Base-by-base conservation (phyloP, 139 green algal species). In the Tetradesmus obliquus region DNA sequence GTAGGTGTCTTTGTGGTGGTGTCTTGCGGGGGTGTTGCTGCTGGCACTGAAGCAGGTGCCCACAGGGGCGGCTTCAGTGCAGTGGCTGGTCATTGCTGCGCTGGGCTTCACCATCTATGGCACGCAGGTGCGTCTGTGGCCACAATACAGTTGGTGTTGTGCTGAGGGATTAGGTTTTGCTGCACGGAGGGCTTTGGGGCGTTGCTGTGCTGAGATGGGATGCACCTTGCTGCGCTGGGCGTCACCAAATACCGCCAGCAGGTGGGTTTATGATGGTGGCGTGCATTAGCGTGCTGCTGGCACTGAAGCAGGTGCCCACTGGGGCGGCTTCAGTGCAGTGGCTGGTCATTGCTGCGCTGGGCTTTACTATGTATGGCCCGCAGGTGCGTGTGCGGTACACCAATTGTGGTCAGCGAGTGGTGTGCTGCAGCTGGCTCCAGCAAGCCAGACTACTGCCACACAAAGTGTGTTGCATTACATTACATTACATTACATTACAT, bases 61-160 rank as follows among this genome's bases (percentile, higher is more conserved):
- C 6, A 53, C 90, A 5, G 82, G 58, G 1, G 87, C 82, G 53
- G 79, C 90, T 55, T 91, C 79, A 58, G 22, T 96, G 91, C 97
- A 98, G 94, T 99, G 97, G 97, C 93, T 98, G 17, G 96, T 97
- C 84, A 97, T 98, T 90, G 93, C 92, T 0, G 90, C 84, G 3
- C 97, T 99, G n/a, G 97, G 97, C 24, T 99, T 99, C 93, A 97
- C 97, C 92, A 96, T 99, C 97, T 98, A 94, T 94, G 94, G 94
- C 2, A 90, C 93, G 17, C 94, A 94, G 60, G 87, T 90, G 60
- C 72, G 22, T 12, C 13, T 69, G 53, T 55, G 54, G 13, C 66
- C 17, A 17, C 17, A n/a, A 17, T 76, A 17, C 32, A 45, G 32
- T 45, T 76, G 66, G 32, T 45, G 32, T 45, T 45, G 32, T 45